Percentiles rank a stretch among this genome's conserved stretches.
phyloP scores from a whole-genome alignment of 805 yeast genomes.

The Millerozyma miso region DNA sequence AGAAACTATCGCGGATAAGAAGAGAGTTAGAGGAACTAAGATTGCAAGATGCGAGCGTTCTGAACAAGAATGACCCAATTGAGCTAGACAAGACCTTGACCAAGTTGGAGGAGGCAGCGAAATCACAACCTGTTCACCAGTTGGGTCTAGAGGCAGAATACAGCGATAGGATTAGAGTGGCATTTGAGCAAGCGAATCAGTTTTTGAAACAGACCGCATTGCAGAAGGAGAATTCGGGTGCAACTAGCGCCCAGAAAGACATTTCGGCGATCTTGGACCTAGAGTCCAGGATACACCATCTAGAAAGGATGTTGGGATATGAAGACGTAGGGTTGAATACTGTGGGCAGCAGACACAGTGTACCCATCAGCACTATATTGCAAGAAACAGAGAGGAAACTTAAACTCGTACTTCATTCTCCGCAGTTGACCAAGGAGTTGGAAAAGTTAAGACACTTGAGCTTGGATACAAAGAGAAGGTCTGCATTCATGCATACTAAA shows the following conservation, averaged over 20 bases:
- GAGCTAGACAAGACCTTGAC: constrained; percentile 7
- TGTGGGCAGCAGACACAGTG: not conserved
- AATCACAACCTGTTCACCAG: constrained; percentile 1
- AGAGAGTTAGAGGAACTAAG: constrained; percentile 37
- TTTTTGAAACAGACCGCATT: not conserved
- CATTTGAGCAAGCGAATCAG: constrained; percentile 5
- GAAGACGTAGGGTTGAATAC: constrained; percentile 6
- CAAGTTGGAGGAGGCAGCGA: constrained; percentile 2
- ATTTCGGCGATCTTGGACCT: constrained; percentile 14
- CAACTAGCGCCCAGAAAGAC: not conserved
- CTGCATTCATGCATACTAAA: not conserved
- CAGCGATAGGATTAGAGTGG: constrained; percentile 3
- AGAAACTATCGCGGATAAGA: constrained; percentile 34
- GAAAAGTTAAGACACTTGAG: not conserved
- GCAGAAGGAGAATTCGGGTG: not conserved
- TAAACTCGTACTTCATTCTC: constrained; percentile 31
- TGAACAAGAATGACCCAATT: constrained; percentile 2
- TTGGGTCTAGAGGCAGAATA: constrained; percentile 1
- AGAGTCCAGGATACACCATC: constrained; percentile 19
- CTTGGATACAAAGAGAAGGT: not conserved
- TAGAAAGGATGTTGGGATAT: constrained; percentile 22
- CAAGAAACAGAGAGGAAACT: constrained; percentile 31
- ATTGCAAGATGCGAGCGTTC: not conserved
- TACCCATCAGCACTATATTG: constrained; percentile 11
- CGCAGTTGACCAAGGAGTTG: constrained; percentile 19